phyloP scores from a whole-genome alignment of 2,329 filamentous ascomycete species.

The Stylonectria norvegica region DNA sequence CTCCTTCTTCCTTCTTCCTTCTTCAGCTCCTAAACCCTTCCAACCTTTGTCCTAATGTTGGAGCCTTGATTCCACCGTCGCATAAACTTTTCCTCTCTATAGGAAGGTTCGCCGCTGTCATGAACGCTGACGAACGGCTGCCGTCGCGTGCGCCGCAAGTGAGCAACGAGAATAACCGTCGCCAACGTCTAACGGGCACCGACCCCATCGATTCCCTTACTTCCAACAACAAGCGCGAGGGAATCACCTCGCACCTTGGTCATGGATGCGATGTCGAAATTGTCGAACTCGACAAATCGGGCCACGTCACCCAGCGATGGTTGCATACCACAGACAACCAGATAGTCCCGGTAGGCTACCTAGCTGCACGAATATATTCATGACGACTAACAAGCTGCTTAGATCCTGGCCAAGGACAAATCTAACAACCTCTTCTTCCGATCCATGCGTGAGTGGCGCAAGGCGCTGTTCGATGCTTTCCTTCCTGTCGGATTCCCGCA shows the following conservation, averaged over 20 bases:
- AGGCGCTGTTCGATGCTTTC: constrained; percentile 63
- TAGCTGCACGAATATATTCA: neutral
- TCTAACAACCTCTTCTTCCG: constrained; percentile 26
- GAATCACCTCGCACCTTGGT: constrained; percentile 24
- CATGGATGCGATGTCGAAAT: constrained; percentile 29
- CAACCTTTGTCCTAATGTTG: no score
- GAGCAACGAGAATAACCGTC: no score
- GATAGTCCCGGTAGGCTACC: constrained; percentile 25
- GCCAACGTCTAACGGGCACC: no score
- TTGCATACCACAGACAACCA: constrained; percentile 26
- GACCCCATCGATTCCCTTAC: neutral
- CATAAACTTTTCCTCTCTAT: no score
- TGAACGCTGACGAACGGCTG: no score
- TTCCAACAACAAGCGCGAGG: constrained; percentile 9
- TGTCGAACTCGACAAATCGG: constrained; percentile 37
- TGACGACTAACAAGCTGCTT: constrained; percentile 1
- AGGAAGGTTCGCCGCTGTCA: neutral
- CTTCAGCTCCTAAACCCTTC: no score
- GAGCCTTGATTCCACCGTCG: no score
- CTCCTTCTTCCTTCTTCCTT: neutral
- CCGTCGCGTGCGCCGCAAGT: no score
- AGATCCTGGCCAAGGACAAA: constrained; percentile 23
- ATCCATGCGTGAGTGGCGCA: constrained; percentile 35
- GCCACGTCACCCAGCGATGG: constrained; percentile 35
- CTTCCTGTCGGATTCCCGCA: constrained; percentile 85